Conservation (phyloP, 768 basidiomycete species). For the Mycena floridula region DNA sequence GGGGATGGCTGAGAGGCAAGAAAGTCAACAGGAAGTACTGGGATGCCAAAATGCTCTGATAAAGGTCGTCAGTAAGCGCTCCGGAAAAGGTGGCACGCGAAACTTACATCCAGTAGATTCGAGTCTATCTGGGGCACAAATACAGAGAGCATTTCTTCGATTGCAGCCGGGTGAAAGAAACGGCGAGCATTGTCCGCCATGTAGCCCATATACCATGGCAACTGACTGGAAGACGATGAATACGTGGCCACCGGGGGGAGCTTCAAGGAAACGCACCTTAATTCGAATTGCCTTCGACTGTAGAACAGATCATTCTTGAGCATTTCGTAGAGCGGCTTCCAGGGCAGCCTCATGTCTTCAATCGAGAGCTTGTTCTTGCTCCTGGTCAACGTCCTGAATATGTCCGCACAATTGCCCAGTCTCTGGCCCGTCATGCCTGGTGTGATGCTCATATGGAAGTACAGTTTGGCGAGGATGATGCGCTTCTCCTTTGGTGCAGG, state of each 20-base stretch:
- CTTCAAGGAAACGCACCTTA: conserved; percentile 38
- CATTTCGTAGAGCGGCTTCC: conserved; percentile 72
- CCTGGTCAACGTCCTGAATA: conserved; percentile 49
- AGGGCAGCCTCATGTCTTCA: conserved; percentile 75
- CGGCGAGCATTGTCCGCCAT: conserved; percentile 62
- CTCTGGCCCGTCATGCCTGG: conserved; percentile 72
- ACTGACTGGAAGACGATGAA: conserved; percentile 37
- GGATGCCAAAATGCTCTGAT: conserved; percentile 66
- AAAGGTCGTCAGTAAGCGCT: conserved; percentile 8
- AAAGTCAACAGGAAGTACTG: conserved; percentile 86
- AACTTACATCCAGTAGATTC: conserved; percentile 62
- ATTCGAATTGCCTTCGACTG: conserved; percentile 69
- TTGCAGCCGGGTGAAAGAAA: conserved; percentile 87
- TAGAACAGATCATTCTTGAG: conserved; percentile 74
- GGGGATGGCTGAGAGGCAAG: conserved; percentile 79
- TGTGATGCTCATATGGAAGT: conserved; percentile 69
- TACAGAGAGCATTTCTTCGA: conserved; percentile 81
- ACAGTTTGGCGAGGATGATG: conserved; percentile 68
- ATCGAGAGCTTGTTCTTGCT: conserved; percentile 73
- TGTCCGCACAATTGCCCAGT: conserved; percentile 61
- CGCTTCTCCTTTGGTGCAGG: conserved; percentile 79
- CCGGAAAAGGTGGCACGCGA: background rate
- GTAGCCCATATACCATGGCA: conserved; percentile 74
- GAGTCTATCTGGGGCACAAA: conserved; percentile 79
- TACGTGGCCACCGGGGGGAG: background rate